Base-by-base conservation (phyloP, 2,329 filamentous ascomycete genomes). In the Lizonia empirigonia region DNA sequence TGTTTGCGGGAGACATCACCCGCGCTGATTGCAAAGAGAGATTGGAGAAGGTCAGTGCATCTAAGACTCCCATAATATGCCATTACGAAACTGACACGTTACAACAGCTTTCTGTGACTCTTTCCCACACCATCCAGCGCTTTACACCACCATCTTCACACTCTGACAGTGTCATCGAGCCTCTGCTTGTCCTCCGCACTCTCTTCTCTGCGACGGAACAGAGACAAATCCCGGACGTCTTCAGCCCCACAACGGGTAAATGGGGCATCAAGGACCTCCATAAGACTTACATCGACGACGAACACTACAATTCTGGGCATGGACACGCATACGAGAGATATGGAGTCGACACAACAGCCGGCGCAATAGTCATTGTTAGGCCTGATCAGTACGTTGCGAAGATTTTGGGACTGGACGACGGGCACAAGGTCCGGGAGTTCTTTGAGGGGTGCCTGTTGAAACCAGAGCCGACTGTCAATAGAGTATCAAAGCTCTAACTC, bases 271-370 rank as follows among this genome's bases (percentile, higher is more conserved):
- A 77, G 74, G 84, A 82, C 63, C 64, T 85, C 0, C 79, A 84
- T 58, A 86, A 86, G 53, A 76, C 81, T 1, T 86, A 80, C 61
- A 74, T 91, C 38, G 83, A 87, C 50, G 74, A 81, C 19, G 72
- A 84, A 3, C 74, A 72, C 23, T 87, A 82, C 62, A 79, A 83
- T 49, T 74, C 76, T 2, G 81, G 80, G 1, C 80, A 85, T 49
- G 83, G 83, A 0, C 76, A 82, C 35, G 81, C 80, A 1, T 87
- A 86, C 56, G 74, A 82, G 39, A 72, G 72, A 7, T 83, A 84
- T 33, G 82, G 82, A 0, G 72, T 87, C 10, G 74, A 80, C 46
- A 19, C 44, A 0, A 37, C 32, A 1, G 39, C 56, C 0, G 70
- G 69, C 6, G 71, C 69, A 0, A 55, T 85, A 4, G 75, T 82